Conservation (phyloP, 495 filamentous ascomycete genomes). For the Aspergillus hancockii region DNA sequence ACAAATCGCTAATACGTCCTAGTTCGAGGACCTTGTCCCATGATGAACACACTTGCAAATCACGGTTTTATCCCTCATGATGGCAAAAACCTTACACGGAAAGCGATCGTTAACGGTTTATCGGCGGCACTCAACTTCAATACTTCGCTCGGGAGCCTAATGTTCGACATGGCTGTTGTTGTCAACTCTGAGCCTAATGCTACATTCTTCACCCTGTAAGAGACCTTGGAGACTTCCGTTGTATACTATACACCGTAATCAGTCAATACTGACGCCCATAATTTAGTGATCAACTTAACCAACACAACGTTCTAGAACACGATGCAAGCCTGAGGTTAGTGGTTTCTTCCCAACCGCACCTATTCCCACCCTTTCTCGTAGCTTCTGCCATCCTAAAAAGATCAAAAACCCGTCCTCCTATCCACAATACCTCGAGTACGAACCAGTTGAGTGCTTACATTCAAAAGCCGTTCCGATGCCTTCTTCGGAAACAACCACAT, state of each 20-base stretch:
- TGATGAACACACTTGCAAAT: constrained; percentile 58
- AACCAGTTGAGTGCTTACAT: constrained; percentile 1
- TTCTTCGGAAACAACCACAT: constrained; percentile 41
- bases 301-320: constrained; percentile 52
- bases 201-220: constrained; percentile 45
- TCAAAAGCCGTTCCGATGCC: constrained; percentile 41
- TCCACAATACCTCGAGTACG: constrained; percentile 7
- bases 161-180: constrained; percentile 44
- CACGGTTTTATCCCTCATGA: constrained; percentile 57
- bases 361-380: too few relatives aligned
- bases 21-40: constrained; percentile 44
- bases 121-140: constrained; percentile 45
- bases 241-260: not conserved
- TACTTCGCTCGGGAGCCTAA: constrained; percentile 25
- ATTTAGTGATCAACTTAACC: constrained; percentile 38
- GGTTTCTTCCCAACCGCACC: not conserved
- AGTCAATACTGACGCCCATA: not conserved
- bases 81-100: constrained; percentile 35
- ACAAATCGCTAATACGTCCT: not conserved
- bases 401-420: not conserved
- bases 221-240: not conserved
- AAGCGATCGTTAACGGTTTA: constrained; percentile 33
- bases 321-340: constrained; percentile 52
- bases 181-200: constrained; percentile 53
- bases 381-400: not conserved